A percentile compares a stretch with the other conserved stretches of the same genome.
Evolutionary conservation across 179 eudicot genomes (phyloP).

Genomic region (Patellifolia procumbens): DNA sequence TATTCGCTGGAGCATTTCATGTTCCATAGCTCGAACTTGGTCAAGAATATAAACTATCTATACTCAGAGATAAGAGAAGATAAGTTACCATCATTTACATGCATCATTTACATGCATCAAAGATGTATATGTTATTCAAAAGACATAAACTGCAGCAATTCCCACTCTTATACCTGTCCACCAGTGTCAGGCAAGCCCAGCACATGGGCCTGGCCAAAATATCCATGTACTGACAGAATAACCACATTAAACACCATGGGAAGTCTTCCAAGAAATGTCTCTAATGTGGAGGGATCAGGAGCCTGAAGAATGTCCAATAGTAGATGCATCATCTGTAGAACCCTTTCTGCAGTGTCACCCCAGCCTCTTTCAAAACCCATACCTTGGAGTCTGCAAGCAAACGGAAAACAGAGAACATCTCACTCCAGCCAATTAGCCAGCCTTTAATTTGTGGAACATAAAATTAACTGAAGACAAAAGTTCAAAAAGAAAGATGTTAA

Average conservation of each 20-base stretch:
- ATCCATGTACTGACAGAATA: conserved; percentile 82
- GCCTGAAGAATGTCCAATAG: conserved; percentile 80
- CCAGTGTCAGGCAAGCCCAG: conserved; percentile 91
- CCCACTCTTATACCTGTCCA: conserved; percentile 67
- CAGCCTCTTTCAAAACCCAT: conserved; percentile 89
- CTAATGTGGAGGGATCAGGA: conserved; percentile 71
- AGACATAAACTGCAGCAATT: background rate
- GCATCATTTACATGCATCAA: background rate
- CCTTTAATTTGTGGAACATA: background rate
- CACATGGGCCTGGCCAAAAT: conserved; percentile 86
- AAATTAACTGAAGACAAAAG: background rate
- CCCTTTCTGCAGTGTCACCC: conserved; percentile 73
- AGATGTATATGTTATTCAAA: background rate
- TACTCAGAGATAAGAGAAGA: background rate
- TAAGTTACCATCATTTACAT: background rate
- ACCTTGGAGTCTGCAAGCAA: conserved; percentile 54
- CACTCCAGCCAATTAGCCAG: background rate
- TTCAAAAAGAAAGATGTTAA: background rate
- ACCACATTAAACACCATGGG: conserved; percentile 91
- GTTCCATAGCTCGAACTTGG: conserved; percentile 89
- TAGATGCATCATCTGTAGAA: conserved; percentile 63
- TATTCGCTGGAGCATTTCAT: conserved; percentile 70
- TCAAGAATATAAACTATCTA: conserved; percentile 85
- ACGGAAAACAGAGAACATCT: background rate
- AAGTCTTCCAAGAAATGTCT: conserved; percentile 70